Evolutionary conservation across 2,329 filamentous ascomycete genomes (phyloP), one percentile per base, ranked within the genome.

Genomic region (Sclerotinia subarctica): DNA sequence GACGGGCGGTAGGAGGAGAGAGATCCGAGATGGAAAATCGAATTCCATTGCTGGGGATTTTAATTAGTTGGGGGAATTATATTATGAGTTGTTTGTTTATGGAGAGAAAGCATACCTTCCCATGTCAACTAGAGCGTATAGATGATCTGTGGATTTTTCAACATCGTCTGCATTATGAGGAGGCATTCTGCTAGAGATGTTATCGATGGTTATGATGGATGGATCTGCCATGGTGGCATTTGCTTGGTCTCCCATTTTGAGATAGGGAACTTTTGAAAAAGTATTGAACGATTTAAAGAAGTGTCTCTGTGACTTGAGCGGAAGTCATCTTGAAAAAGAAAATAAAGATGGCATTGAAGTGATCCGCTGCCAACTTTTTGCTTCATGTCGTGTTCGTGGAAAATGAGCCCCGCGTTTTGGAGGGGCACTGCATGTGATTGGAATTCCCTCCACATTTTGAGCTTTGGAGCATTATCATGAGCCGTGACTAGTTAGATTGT

Each of bases 21-120:
- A 96, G 84, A 72, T 93, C 88, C 11, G 93, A 92, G 75, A 97
- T 92, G 56, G 92, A 94, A 82, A 96, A 96, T 67, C 94, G 92
- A 74, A 97, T 94, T 74, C 93, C 94, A 82, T 97, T 97, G 82
- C 93, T 92, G 68, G 11, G 24, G 24, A 59, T 75, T 62, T 59
- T 74, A 7, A 21, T 64, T 17, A 64, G 62, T 44, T 15, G 19
- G 49, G 49, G 5, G 3, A n/a, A n/a, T 15, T 21, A 1, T 52
- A 24, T 24, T 26, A 21, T 4, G 7, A 29, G 21, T 64, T 42
- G 38, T 46, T 66, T 42, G 44, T 38, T 24, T 5, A n/a, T 46
- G 5, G 15, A 17, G 15, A 52, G n/a, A 29, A 35, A 72, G 72
- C 74, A 71, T 75, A 77, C 76, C 76, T 78, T 68, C 77, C 77